These are phyloP conservation scores for Holtermannia corniformis DNA, from an alignment of 768 basidiomycete species.

Conservation along the genomic window DNA sequence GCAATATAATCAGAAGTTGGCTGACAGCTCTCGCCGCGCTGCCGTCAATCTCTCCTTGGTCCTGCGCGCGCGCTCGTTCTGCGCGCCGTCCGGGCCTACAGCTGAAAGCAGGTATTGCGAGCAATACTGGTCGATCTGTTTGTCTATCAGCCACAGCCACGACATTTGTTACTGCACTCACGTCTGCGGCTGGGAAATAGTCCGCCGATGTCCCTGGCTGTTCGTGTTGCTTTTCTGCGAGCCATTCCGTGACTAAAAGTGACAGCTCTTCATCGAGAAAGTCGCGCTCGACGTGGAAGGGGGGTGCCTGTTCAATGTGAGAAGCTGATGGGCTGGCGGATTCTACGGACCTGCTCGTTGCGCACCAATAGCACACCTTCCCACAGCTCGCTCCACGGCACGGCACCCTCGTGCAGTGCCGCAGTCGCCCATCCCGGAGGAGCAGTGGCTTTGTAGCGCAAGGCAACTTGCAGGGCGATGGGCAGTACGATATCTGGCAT, in stretches of 20 bases:
- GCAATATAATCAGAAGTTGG: not conserved
- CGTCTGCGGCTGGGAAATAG: conserved; percentile 38
- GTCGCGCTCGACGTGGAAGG: conserved; percentile 17
- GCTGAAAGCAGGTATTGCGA: conserved; percentile 20
- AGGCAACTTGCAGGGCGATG: conserved; percentile 63
- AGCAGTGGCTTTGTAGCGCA: conserved; percentile 52
- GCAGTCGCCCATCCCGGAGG: conserved; percentile 74
- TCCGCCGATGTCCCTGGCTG: conserved; percentile 6
- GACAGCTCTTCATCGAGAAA: conserved; percentile 36
- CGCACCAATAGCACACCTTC: conserved; percentile 26
- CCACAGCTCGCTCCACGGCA: conserved; percentile 76
- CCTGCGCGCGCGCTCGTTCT: conserved; percentile 4
- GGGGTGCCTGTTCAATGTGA: conserved; percentile 60
- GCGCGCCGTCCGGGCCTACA: not conserved
- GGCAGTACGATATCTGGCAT: conserved; percentile 61
- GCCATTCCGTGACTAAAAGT: conserved; percentile 32
- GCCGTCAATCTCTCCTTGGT: conserved; percentile 1
- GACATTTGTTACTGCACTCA: conserved; percentile 10
- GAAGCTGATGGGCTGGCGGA: conserved; percentile 53
- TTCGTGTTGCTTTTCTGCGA: conserved; percentile 12
- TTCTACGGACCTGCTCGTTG: conserved; percentile 7
- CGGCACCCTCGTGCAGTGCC: conserved; percentile 67
- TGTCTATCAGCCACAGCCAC: not conserved
- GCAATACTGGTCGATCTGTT: conserved; percentile 26
- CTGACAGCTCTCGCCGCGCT: not conserved